Conservation (phyloP, 2,329 filamentous ascomycete species). For the Stemphylium beticola region DNA sequence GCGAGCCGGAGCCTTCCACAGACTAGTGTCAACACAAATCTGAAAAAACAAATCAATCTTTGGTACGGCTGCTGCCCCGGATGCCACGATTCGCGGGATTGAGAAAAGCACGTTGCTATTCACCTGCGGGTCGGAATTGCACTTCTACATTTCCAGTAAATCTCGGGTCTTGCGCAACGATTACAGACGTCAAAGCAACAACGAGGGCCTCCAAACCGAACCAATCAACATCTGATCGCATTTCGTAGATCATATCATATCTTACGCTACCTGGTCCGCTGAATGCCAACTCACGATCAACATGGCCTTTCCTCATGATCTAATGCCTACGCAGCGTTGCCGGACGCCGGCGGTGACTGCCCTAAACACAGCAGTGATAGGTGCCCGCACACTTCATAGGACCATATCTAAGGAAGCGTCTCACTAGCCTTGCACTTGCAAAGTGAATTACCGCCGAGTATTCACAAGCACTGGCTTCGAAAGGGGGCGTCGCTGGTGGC, state of each 20-base stretch:
- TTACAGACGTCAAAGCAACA: neutral
- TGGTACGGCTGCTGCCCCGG: neutral
- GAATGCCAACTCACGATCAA: conserved; percentile 2
- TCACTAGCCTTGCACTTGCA: neutral
- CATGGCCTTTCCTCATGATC: conserved; percentile 1
- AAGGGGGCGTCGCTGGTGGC: neutral
- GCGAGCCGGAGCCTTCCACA: neutral
- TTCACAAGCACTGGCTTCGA: neutral
- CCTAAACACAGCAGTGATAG: neutral
- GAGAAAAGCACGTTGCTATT: neutral
- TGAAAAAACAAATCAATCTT: neutral
- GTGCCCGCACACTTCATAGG: neutral
- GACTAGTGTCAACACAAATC: neutral
- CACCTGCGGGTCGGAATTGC: neutral
- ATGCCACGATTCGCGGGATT: neutral
- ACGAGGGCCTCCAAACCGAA: neutral
- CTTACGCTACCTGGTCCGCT: neutral
- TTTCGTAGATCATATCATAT: neutral
- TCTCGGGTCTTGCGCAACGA: neutral
- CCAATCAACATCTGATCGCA: neutral
- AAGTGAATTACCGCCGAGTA: neutral
- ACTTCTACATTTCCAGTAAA: neutral
- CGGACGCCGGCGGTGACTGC: neutral
- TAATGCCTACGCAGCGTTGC: neutral
- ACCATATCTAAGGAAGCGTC: neutral